Conservation (phyloP, 208 protist genomes). For the Leishmania mexicana region DNA sequence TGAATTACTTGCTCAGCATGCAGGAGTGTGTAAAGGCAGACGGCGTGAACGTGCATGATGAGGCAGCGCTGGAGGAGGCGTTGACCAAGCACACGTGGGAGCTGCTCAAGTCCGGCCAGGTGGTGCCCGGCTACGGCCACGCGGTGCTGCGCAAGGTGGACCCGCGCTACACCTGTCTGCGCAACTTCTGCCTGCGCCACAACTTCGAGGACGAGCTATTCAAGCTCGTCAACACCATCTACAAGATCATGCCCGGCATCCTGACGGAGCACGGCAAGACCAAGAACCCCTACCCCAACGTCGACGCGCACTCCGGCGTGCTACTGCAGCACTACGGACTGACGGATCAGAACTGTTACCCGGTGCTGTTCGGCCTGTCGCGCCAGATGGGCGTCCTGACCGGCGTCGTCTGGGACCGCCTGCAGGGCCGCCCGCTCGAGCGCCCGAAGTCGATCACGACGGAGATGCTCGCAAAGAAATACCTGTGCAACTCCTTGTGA, state of each 20-base stretch:
- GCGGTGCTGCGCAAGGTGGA: conserved; percentile 98
- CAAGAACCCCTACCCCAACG: conserved; percentile 98
- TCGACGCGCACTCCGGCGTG: conserved; percentile 96
- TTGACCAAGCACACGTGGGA: conserved; percentile 93
- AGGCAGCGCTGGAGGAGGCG: conserved; percentile 60
- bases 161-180: conserved; percentile 97
- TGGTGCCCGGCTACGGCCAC: conserved; percentile 97
- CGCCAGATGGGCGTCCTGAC: conserved; percentile 96
- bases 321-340: conserved; percentile 97
- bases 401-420: conserved; percentile 94
- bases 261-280: conserved; percentile 98
- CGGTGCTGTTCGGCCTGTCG: conserved; percentile 97
- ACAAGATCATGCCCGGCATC: conserved; percentile 94
- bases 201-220: conserved; percentile 97
- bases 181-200: conserved; percentile 96
- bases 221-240: conserved; percentile 92
- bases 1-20: conserved; percentile 81
- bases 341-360: conserved; percentile 97
- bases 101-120: conserved; percentile 87
- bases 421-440: conserved; percentile 95
- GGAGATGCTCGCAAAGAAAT: conserved; percentile 77
- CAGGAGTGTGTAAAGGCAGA: conserved; percentile 59
- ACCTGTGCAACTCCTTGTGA: conserved; percentile 30
- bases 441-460: conserved; percentile 96
- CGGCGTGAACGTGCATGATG: conserved; percentile 50